Base-by-base conservation (phyloP, 139 green algal genomes). In the Closterium sp. region DNA sequence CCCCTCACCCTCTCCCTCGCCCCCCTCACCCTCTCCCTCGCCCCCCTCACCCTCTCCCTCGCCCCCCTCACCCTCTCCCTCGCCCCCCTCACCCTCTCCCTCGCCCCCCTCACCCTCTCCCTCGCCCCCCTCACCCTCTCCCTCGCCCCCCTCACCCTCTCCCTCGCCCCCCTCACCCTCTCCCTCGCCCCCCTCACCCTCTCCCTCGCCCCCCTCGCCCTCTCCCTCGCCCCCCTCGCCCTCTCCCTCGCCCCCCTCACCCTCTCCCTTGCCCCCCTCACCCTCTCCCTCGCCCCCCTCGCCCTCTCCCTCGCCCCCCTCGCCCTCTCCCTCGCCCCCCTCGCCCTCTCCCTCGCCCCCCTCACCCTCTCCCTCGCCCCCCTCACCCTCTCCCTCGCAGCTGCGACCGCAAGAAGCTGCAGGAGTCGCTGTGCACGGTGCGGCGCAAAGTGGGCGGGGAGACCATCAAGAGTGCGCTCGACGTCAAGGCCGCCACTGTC, bases 371-470 rank as follows among this genome's bases (percentile, higher is more conserved):
- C 30, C 83, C 2, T 33, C n/a, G 7, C 25, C 9, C 25, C 30
- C 4, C n/a, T 33, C 25, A 12, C 25, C 30, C 4, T 86, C 19
- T 86, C 12, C 30, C 21, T 12, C 12, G 33, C 85, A 91, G 89
- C 34, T 89, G 64, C 64, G 64, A 91, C 33, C 30, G 25, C 16
- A 86, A 84, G 38, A 66, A 43, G 32, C 96, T 99, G 92, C 88
- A 93, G 23, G 95, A 97, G 64, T 97, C 97, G 31, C 96, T 99
- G 16, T 97, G 96, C 85, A 99, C 97, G 4, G 95, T 97, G 88
- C 98, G 96, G 0, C 95, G 98, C 64, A 94, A 97, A 35, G 98
- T 97, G 34, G 92, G 93, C 3, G 98, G 99, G 81, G 98, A 96
- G 95, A 86, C 38, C 6, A 99, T 99, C 91, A 95, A 95, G 86